These are phyloP conservation scores for Terfezia claveryi DNA, from an alignment of 495 filamentous ascomycete species.

Conservation along the genomic window DNA sequence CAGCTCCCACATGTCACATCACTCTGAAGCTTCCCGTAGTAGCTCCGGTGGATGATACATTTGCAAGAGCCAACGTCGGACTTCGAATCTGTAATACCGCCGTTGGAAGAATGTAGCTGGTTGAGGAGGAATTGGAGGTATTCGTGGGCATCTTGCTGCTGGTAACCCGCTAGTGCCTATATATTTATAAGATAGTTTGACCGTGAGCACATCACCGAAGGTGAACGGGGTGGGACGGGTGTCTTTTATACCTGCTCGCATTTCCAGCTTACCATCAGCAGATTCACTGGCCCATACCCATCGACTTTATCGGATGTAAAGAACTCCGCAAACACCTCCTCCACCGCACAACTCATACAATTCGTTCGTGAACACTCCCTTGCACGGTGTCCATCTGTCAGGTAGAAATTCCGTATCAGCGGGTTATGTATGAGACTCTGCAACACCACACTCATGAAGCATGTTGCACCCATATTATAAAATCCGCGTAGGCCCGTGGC, in stretches of 20 bases:
- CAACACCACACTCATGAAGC: conserved; percentile 79
- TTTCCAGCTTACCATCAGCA: conserved; percentile 62
- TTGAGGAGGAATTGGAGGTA: conserved; percentile 85
- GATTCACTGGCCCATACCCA: conserved; percentile 60
- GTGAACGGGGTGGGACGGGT: not conserved
- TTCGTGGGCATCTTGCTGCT: conserved; percentile 87
- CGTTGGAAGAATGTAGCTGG: conserved; percentile 52
- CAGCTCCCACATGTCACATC: conserved; percentile 74
- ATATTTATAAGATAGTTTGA: conserved; percentile 25
- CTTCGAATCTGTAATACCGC: conserved; percentile 30
- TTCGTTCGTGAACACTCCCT: conserved; percentile 41
- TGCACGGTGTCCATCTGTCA: conserved; percentile 58
- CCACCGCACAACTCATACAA: conserved; percentile 70
- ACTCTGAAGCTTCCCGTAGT: conserved; percentile 69
- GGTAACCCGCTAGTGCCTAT: conserved; percentile 67
- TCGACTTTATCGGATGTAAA: conserved; percentile 60
- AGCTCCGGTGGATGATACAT: conserved; percentile 75
- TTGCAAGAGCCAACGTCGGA: conserved; percentile 43
- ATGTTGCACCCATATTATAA: conserved; percentile 82
- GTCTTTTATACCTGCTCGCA: conserved; percentile 30
- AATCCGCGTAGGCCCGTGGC: conserved; percentile 63
- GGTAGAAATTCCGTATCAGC: conserved; percentile 62
- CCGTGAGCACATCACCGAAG: not conserved
- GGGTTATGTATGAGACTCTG: conserved; percentile 80
- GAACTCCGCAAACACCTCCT: conserved; percentile 81